Base-by-base conservation (phyloP, 1,284 basidiomycete genomes). In the Kwoniella shivajii region DNA sequence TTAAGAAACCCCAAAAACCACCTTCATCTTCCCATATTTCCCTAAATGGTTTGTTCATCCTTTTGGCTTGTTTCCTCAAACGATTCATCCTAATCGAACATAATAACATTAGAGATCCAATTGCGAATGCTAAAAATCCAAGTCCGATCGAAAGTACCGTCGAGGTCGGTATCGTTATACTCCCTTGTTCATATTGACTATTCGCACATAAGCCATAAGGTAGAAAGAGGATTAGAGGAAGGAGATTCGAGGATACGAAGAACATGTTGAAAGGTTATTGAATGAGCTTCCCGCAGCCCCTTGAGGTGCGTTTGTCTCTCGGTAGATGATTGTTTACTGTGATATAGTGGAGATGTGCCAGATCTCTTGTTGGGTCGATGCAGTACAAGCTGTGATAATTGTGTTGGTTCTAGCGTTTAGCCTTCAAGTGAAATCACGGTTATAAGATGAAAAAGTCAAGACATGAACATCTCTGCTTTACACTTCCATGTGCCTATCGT, bases 1-100 rank as follows among this genome's bases (percentile, higher is more conserved):
- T 59, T 27, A 59, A 52, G n/a, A 48, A 64, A 13, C 59, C 59
- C 55, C 59, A 64, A 27, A 55, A 53, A 20, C 62, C 58, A 22
- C 59, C 62, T 22, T 58, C 45, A 13, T 18, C 24, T 6, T 22
- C n/a, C 53, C 59, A 59, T 6, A 36, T 29, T n/a, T 46, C 39
- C 31, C 31, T 27, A 36, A 64, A 56, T 6, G 45, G 36, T 24
- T 16, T 30, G 9, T 22, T 20, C 24, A 39, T 33, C 10, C 14
- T 20, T 22, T 29, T 29, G 10, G 53, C 37, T 2, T 42, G 10
- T 34, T 34, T 33, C 5, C 49, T 31, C 34, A 54, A 14, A 44
- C 46, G 33, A 16, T 34, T 18, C 4, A 53, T 13, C 7, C 60
- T 20, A 13, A 58, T 31, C 9, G 47, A 13, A 4, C 52, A 44